Conservation (phyloP, 352 stramenopile species). For the Blastocystis hominis region DNA sequence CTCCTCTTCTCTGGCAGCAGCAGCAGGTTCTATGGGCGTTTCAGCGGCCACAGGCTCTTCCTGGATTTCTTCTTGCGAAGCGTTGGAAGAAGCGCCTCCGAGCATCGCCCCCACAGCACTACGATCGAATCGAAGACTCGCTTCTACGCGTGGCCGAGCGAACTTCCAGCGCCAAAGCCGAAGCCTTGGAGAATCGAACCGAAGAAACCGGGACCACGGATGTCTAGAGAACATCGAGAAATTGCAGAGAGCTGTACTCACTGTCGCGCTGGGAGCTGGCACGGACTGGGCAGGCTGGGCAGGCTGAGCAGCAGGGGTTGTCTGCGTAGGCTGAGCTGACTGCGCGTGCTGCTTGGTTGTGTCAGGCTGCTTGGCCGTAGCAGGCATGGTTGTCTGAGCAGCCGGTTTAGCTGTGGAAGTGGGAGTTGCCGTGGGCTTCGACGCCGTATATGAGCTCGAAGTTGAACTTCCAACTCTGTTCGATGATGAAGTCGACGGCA, state of each 20-base stretch:
- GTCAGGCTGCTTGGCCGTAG: background rate
- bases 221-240: background rate
- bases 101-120: slow-evolving; percentile 25
- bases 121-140: background rate
- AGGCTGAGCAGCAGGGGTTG: slow-evolving; percentile 9
- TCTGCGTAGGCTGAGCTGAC: background rate
- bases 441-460: background rate
- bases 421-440: background rate
- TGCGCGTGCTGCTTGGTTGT: background rate
- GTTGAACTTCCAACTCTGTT: background rate
- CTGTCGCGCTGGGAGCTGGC: too few species aligned
- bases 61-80: too few species aligned
- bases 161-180: slow-evolving; percentile 46
- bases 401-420: background rate
- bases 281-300: background rate
- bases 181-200: slow-evolving; percentile 15
- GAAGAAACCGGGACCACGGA: background rate
- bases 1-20: background rate
- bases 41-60: too few species aligned
- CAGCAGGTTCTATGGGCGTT: too few species aligned
- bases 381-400: background rate
- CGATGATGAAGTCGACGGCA: background rate
- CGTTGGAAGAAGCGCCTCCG: background rate
- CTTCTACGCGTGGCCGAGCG: slow-evolving; percentile 10
- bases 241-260: background rate